Percentiles rank a stretch among this genome's conserved stretches.
Conservation (phyloP, 2,329 filamentous ascomycete species). For the Phoma sp. region DNA sequence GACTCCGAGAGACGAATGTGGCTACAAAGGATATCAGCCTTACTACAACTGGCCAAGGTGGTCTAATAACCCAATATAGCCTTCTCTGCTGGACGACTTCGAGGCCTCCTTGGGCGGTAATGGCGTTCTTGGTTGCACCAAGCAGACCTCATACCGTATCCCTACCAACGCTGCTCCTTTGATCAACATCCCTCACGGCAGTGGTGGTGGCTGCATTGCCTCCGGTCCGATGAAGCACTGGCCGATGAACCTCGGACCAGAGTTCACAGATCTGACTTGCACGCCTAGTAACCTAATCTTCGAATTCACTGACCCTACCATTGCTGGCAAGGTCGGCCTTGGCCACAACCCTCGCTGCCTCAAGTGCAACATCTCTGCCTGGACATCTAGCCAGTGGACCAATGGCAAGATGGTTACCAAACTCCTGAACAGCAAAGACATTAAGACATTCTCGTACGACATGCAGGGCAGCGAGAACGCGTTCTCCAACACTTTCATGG, state of each 20-base stretch:
- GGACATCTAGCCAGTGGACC: constrained; percentile 35
- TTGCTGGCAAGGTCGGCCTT: constrained; percentile 24
- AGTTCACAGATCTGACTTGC: constrained; percentile 48
- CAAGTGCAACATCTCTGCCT: constrained; percentile 45
- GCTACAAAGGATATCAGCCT: constrained; percentile 39
- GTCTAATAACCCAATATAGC: constrained; percentile 46
- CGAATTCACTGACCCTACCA: constrained; percentile 35
- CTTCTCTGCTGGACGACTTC: constrained; percentile 63
- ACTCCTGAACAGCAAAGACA: constrained; percentile 35
- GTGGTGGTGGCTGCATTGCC: constrained; percentile 62
- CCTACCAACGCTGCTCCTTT: constrained; percentile 28
- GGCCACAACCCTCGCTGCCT: constrained; percentile 47
- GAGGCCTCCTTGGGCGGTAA: constrained; percentile 57
- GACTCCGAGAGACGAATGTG: constrained; percentile 38
- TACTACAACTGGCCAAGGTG: constrained; percentile 43
- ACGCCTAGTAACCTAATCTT: constrained; percentile 34
- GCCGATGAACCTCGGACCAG: constrained; percentile 57
- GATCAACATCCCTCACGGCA: constrained; percentile 56
- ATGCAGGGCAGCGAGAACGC: constrained; percentile 47
- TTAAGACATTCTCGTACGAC: constrained; percentile 49
- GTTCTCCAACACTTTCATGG: constrained; percentile 41
- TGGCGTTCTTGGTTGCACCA: constrained; percentile 44
- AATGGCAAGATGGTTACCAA: constrained; percentile 38
- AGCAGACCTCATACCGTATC: constrained; percentile 35
- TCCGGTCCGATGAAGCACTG: constrained; percentile 60